Conservation (phyloP, 1,284 basidiomycete species). For the Pholiota adiposa region DNA sequence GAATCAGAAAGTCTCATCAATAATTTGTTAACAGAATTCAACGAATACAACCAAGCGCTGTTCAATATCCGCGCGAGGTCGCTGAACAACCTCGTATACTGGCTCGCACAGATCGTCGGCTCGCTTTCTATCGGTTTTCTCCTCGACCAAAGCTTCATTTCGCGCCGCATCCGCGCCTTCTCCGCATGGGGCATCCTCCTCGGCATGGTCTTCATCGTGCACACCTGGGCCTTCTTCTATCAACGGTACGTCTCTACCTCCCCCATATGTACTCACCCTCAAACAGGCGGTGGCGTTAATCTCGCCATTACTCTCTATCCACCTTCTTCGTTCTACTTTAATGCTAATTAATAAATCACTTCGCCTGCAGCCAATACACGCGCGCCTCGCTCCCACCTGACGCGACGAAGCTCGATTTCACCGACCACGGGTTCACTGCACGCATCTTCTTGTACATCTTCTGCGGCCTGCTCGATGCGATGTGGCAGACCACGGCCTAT, state of each 20-base stretch:
- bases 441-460: slow-evolving; percentile 64
- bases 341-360: neutral
- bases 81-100: slow-evolving; percentile 72
- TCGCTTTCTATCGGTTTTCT: slow-evolving; percentile 64
- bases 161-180: slow-evolving; percentile 67
- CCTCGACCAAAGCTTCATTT: slow-evolving; percentile 58
- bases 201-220: slow-evolving; percentile 63
- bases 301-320: too few species aligned
- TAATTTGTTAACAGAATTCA: slow-evolving; percentile 52
- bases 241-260: slow-evolving; percentile 49
- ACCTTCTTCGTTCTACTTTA: neutral
- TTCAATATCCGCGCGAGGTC: slow-evolving; percentile 72
- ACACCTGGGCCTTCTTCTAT: slow-evolving; percentile 73
- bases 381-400: slow-evolving; percentile 47
- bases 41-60: slow-evolving; percentile 65
- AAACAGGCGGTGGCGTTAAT: neutral
- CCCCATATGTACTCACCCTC: neutral
- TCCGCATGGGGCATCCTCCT: slow-evolving; percentile 65
- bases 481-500: slow-evolving; percentile 65
- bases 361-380: slow-evolving; percentile 56
- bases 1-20: too few species aligned
- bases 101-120: slow-evolving; percentile 69
- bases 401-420: slow-evolving; percentile 56
- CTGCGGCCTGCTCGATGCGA: slow-evolving; percentile 58
- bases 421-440: slow-evolving; percentile 53